Percentiles rank a stretch among this genome's conserved stretches.
Evolutionary conservation across 768 basidiomycete species (phyloP).

Genomic region (Phaeotremella fagi): DNA sequence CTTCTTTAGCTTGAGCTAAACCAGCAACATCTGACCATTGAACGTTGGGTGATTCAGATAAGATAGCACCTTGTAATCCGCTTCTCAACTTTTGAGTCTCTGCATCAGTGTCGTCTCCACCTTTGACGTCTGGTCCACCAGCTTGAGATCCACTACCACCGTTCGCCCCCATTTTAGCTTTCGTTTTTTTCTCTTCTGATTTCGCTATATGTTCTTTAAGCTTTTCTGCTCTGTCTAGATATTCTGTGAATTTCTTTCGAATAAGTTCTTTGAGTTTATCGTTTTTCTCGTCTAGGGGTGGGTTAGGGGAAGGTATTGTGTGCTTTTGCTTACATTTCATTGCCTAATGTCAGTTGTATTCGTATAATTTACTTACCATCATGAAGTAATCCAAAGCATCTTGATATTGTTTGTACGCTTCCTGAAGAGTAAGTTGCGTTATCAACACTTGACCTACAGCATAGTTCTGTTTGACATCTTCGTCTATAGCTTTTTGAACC

Average conservation of each 20-base stretch:
- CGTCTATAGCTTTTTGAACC: constrained; percentile 86
- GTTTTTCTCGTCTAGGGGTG: constrained; percentile 87
- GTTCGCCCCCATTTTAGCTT: constrained; percentile 55
- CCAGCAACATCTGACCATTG: constrained; percentile 99
- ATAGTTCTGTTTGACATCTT: constrained; percentile 90
- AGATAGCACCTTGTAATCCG: constrained; percentile 76
- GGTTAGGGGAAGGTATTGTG: not conserved
- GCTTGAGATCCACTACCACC: constrained; percentile 47
- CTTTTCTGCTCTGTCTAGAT: constrained; percentile 83
- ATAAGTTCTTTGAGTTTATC: constrained; percentile 84
- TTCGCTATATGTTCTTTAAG: constrained; percentile 76
- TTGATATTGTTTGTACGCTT: constrained; percentile 91
- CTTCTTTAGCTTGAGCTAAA: constrained; percentile 87
- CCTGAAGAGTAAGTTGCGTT: too few species aligned
- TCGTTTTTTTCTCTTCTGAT: constrained; percentile 61
- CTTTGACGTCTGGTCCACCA: constrained; percentile 47
- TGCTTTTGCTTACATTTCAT: constrained; percentile 42
- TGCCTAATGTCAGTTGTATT: constrained; percentile 20
- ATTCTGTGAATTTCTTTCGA: constrained; percentile 80
- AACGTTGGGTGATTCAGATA: constrained; percentile 90
- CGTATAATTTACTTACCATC: constrained; percentile 59
- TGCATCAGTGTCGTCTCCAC: constrained; percentile 74
- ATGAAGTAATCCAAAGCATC: constrained; percentile 97
- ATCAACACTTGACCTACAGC: constrained; percentile 43
- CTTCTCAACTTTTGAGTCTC: constrained; percentile 96